These are phyloP conservation scores for Didymosphaeria variabile DNA, from an alignment of 2,329 filamentous ascomycete genomes.

Conservation along the genomic window DNA sequence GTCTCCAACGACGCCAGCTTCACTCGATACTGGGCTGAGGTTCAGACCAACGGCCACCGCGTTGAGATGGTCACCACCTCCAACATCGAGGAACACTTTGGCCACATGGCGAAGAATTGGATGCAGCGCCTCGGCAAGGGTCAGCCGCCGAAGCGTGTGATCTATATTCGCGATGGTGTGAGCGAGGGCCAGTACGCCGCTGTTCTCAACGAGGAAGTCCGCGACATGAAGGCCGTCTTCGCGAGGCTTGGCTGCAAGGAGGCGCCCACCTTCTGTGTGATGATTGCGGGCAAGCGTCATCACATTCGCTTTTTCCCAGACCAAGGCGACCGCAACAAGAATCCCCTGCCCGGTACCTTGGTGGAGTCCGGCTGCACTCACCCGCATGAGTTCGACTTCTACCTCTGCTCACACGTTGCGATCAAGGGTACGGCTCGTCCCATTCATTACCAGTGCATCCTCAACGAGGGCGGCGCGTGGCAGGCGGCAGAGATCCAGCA, in stretches of 20 bases:
- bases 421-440: slow-evolving; percentile 95
- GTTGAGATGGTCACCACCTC: slow-evolving; percentile 77
- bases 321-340: slow-evolving; percentile 76
- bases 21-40: slow-evolving; percentile 79
- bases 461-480: slow-evolving; percentile 76
- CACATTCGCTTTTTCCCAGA: slow-evolving; percentile 92
- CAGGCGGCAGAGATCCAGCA: slow-evolving; percentile 76
- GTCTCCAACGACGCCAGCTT: slow-evolving; percentile 77
- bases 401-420: slow-evolving; percentile 74
- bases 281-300: slow-evolving; percentile 92
- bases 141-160: slow-evolving; percentile 74
- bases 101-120: slow-evolving; percentile 73
- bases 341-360: slow-evolving; percentile 84
- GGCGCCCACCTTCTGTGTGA: slow-evolving; percentile 77
- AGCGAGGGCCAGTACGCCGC: slow-evolving; percentile 84
- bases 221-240: slow-evolving; percentile 72
- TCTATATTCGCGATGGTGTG: slow-evolving; percentile 94
- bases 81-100: slow-evolving; percentile 74
- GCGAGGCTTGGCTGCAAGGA: slow-evolving; percentile 48
- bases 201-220: slow-evolving; percentile 81
- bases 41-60: slow-evolving; percentile 83
- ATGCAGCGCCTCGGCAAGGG: slow-evolving; percentile 62
- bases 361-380: slow-evolving; percentile 91
- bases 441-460: slow-evolving; percentile 88
- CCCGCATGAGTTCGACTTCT: slow-evolving; percentile 91